These are phyloP conservation scores for Fagus sylvatica DNA, from an alignment of 306 rosid genomes.

Conservation along the genomic window DNA sequence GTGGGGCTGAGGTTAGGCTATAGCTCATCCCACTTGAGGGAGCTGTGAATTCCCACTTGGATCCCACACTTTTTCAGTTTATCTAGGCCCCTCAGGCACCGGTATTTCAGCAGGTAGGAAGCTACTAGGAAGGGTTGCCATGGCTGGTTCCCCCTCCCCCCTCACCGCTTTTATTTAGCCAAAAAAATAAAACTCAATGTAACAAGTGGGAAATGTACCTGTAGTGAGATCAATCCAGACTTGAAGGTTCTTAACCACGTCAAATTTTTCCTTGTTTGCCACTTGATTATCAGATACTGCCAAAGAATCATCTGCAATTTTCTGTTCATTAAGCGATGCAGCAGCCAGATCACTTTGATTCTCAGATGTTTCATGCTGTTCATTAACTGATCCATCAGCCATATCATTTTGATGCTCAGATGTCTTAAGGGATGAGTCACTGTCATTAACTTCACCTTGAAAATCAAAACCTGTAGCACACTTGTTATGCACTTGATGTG, in stretches of 20 bases:
- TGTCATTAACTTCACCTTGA: slow-evolving; percentile 40
- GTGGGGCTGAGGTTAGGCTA: no score
- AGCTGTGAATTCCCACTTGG: no score
- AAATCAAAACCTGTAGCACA: slow-evolving; percentile 44
- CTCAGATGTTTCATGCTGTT: slow-evolving; percentile 50
- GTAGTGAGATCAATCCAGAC: slow-evolving; percentile 76
- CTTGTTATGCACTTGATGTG: slow-evolving; percentile 60
- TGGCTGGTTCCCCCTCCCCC: no score
- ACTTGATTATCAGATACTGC: slow-evolving; percentile 53
- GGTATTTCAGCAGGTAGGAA: no score
- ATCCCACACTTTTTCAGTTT: no score
- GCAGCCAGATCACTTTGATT: slow-evolving; percentile 36
- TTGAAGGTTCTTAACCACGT: slow-evolving; percentile 65
- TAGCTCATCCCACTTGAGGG: no score
- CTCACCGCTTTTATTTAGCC: no score
- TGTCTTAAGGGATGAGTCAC: slow-evolving; percentile 35
- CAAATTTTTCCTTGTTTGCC: slow-evolving; percentile 65
- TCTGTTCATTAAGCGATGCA: slow-evolving; percentile 44
- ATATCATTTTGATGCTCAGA: slow-evolving; percentile 48
- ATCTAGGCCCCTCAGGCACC: no score
- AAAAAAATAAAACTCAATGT: not conserved
- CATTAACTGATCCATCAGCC: slow-evolving; percentile 40
- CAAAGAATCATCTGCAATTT: slow-evolving; percentile 38
- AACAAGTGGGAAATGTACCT: slow-evolving; percentile 56
- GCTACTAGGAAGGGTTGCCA: no score